phyloP scores from a whole-genome alignment of 768 basidiomycete genomes.

The Rhodosporidiobolus odoratus region DNA sequence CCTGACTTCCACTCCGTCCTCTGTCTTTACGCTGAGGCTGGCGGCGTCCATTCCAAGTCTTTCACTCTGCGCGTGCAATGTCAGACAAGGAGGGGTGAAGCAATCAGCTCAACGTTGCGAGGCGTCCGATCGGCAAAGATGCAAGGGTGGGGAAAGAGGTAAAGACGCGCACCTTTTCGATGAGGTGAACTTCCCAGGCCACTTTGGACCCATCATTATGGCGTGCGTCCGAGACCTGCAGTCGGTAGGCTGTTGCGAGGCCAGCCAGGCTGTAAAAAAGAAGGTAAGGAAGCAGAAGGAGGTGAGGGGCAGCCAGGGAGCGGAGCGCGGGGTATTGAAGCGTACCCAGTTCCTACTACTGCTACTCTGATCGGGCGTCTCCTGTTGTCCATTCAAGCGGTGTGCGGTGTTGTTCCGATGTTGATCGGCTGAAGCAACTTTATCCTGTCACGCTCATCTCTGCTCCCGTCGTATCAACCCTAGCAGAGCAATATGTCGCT shows the following conservation, averaged over 20 bases:
- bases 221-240: constrained; percentile 45
- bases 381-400: background rate
- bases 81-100: constrained; percentile 6
- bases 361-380: constrained; percentile 55
- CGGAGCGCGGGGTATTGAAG: background rate
- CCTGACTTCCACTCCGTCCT: constrained; percentile 45
- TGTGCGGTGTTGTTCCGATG: background rate
- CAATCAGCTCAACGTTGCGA: background rate
- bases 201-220: constrained; percentile 46
- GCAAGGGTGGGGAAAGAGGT: background rate
- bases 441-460: background rate
- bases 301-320: background rate
- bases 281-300: background rate
- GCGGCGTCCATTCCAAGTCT: constrained; percentile 65
- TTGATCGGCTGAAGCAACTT: background rate
- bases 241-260: constrained; percentile 61
- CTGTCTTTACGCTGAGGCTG: constrained; percentile 44
- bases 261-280: constrained; percentile 55
- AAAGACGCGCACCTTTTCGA: constrained; percentile 61
- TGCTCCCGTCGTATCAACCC: background rate
- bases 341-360: constrained; percentile 60
- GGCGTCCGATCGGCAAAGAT: background rate
- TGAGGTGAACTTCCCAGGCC: constrained; percentile 63
- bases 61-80: constrained; percentile 49
- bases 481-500: background rate